Base-by-base conservation (phyloP, 306 rosid genomes). In the Castanospermum australe region DNA sequence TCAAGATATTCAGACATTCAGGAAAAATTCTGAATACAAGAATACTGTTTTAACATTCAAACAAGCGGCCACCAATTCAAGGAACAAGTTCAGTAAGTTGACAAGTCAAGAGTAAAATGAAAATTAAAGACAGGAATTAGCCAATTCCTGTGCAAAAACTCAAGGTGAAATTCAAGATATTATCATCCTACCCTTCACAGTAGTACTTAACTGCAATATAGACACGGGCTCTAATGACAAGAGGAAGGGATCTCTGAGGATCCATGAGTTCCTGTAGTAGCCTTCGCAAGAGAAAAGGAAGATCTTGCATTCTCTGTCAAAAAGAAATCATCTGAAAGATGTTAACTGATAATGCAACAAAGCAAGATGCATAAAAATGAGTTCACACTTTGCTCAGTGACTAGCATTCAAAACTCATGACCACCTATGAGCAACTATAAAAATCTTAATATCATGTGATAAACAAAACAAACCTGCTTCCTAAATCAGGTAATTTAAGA, bases 201-300 rank as follows among this genome's bases (percentile, higher is more conserved):
- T 0, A 38, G 32, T 48, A 89, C 95, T 83, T 86, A 86, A 92
- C 98, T 71, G 93, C 84, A 48, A 88, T 48, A 67, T 71, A 86
- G 41, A 95, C 85, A 44, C 97, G 97, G 20, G 98, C 89, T 78
- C 89, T 87, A n/a, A 90, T 76, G 78, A 90, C 94, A 83, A 88
- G 89, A 44, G 98, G 98, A 81, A 92, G 99, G 20, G 98, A 85
- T 85, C 91, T 88, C 5, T 39, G 88, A 60, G 98, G 98, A 81
- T 95, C 84, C 54, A 75, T 24, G 69, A 95, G 85, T 69, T 95
- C 98, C 56, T 75, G 84, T 9, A 90, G 51, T 20, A 95, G 88
- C 78, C 99, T 89, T 50, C 86, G 89, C 50, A 95, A 41, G 17
- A 91, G 89, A 83, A 92, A 95, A 5, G 99, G 99, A 63, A 95